Base-by-base conservation (phyloP, 2,329 filamentous ascomycete genomes). In the Zasmidium angulare region DNA sequence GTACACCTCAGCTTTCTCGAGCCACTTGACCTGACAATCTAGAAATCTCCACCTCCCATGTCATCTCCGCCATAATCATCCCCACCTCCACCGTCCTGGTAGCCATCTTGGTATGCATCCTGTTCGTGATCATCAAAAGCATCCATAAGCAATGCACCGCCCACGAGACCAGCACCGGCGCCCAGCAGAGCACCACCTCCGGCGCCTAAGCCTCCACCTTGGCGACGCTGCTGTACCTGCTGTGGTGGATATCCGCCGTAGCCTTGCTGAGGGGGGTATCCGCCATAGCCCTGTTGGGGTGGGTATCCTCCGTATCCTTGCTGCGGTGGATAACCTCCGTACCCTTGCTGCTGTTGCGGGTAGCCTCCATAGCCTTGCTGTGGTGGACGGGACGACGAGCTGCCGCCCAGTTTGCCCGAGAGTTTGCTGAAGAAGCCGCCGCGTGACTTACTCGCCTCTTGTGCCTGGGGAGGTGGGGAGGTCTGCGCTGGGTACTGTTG, bases 151-250 rank as follows among this genome's bases (percentile, higher is more conserved):
- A 96, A 63, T 62, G 86, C 84, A 56, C 92, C 92, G 67, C 91
- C 93, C 1, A 96, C 69, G 71, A 96, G 71, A 74, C 92, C 92
- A 63, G 89, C 92, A 66, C 91, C 92, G 2, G 90, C 75, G 77
- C 92, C 92, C 47, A 96, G 78, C 21, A 90, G 90, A 9, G 88
- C 86, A 53, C 87, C 91, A 50, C 90, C 91, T 1, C 82, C 85
- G 60, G 84, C 81, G n/a, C 90, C 90, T 77, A 93, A 79, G 1
- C 82, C 82, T 2, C 67, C 66, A 3, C 80, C 77, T 22, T 65
- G 65, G 55, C 75, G 76, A 68, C 79, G 80, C 60, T 77, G 80
- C 26, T 29, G 26, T 11, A 6, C 6, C 11, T 29, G 26, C 26
- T 29, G 26, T 4, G 26, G 26, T 58, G 78, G 76, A 23, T 71